These are phyloP conservation scores for Leccinum ochraceum DNA, from an alignment of 768 basidiomycete species.

Conservation along the genomic window DNA sequence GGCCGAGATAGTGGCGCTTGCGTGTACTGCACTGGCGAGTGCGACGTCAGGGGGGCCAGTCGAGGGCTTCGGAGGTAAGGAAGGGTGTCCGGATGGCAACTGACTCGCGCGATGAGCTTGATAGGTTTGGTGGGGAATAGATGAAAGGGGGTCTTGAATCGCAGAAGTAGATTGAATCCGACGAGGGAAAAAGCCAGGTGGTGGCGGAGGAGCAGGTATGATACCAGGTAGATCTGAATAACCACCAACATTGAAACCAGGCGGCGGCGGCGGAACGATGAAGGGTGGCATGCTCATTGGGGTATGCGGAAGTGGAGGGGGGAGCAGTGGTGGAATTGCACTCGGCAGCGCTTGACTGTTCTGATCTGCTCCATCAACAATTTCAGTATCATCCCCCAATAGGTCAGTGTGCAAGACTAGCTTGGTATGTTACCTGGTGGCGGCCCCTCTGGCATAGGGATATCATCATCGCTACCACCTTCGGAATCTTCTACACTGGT, in stretches of 20 bases:
- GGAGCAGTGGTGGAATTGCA: slow-evolving; percentile 17
- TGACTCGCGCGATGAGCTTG: slow-evolving; percentile 66
- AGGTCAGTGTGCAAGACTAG: slow-evolving; percentile 13
- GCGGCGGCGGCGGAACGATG: slow-evolving; percentile 17
- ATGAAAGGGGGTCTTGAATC: slow-evolving; percentile 75
- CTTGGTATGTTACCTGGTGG: slow-evolving; percentile 44
- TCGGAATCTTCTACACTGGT: slow-evolving; percentile 37
- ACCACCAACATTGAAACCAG: slow-evolving; percentile 13
- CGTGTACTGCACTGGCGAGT: slow-evolving; percentile 46
- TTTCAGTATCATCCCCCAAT: not conserved
- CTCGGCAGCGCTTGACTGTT: slow-evolving; percentile 5
- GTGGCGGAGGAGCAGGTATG: slow-evolving; percentile 43
- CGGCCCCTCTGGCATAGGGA: slow-evolving; percentile 85
- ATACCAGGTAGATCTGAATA: slow-evolving; percentile 17
- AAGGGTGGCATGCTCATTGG: slow-evolving; percentile 22
- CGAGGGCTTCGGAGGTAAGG: slow-evolving; percentile 45
- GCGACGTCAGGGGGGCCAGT: slow-evolving; percentile 27
- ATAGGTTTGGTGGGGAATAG: slow-evolving; percentile 75
- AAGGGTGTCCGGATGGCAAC: slow-evolving; percentile 38
- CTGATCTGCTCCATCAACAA: slow-evolving; percentile 7
- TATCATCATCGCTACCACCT: slow-evolving; percentile 75
- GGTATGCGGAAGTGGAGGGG: slow-evolving; percentile 22
- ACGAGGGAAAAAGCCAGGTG: slow-evolving; percentile 67
- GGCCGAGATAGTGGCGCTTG: slow-evolving; percentile 75
- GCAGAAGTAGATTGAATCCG: slow-evolving; percentile 50